Evolutionary conservation across 2,329 filamentous ascomycete species (phyloP).

Genomic region (Sporothrix curviconia): DNA sequence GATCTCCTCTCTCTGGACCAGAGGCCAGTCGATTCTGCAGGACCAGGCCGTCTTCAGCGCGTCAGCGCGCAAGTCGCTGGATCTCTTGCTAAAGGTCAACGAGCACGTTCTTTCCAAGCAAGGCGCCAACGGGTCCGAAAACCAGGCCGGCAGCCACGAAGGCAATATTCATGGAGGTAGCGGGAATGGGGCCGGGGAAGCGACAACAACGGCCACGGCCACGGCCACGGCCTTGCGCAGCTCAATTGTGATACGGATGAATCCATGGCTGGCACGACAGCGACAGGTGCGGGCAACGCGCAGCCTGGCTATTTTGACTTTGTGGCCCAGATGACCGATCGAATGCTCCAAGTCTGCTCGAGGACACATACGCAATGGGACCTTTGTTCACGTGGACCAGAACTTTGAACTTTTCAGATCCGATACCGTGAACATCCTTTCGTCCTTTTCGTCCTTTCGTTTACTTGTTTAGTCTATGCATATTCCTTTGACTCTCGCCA

Average conservation of each 20-base stretch:
- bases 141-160: not conserved
- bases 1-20: conserved; percentile 10
- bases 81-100: conserved; percentile 12
- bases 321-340: conserved; percentile 10
- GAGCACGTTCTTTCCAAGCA: conserved; percentile 13
- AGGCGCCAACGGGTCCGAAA: not conserved
- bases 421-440: conserved; percentile 1
- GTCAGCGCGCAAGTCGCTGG: conserved; percentile 12
- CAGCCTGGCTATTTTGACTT: conserved; percentile 8
- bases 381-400: conserved; percentile 15
- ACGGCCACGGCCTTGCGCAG: not conserved
- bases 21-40: conserved; percentile 13
- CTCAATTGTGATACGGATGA: not conserved
- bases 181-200: not conserved
- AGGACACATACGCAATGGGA: conserved; percentile 13
- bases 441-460: too few species aligned
- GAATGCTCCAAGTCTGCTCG: conserved; percentile 4
- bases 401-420: conserved; percentile 11
- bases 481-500: too few species aligned
- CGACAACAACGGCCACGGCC: not conserved
- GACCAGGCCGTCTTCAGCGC: conserved; percentile 13
- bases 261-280: not conserved
- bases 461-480: too few species aligned
- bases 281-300: not conserved
- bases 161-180: not conserved